Evolutionary conservation across 345 rosid genomes (phyloP), one percentile per base, ranked within the genome.

Genomic region (Eucalyptus camaldulensis): DNA sequence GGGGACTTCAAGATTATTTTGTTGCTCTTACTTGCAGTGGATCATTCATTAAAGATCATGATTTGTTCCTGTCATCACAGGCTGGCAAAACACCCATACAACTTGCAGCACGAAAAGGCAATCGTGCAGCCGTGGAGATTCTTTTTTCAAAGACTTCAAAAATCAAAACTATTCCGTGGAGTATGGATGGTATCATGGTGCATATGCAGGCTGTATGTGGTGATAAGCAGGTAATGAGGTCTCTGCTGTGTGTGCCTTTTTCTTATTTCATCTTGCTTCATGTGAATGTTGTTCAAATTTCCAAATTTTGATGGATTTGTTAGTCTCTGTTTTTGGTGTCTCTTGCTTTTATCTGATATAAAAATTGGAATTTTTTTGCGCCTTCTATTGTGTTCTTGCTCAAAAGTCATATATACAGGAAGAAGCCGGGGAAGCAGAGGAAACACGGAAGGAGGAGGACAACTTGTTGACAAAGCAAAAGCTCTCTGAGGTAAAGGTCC

Each of bases 81-180:
- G 96, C 95, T 89, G 97, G 96, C 51, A 95, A 90, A 90, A 95
- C 92, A 92, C 96, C 98, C n/a, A 91, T 97, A 88, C 96, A 93
- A 67, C 95, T 96, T 92, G 99, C 99, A 15, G 98, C 99, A 88
- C 93, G 91, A 76, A 95, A 97, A 88, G 96, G 95, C 87, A 93
- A 93, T 88, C 93, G 92, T 80, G 93, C 87, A 67, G 95, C 93
- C 89, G 96, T 96, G 88, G 97, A 96, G 93, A 90, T 93, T 85
- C 99, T 96, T 88, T 92, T 96, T 89, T 95, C 96, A 16, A 91
- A 91, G 88, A 96, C 97, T 51, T 88, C 94, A 40, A 93, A 93
- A 93, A 88, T 93, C 24, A 90, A 93, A 13, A 58, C 94, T 54
- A 90, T 95, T 88, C 93, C 93, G 21, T 97, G 99, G 99, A 92